A percentile compares a stretch with the other conserved stretches of the same genome.
Conservation (phyloP, 2,329 filamentous ascomycete genomes). For the Neofusicoccum kwambonambiense region DNA sequence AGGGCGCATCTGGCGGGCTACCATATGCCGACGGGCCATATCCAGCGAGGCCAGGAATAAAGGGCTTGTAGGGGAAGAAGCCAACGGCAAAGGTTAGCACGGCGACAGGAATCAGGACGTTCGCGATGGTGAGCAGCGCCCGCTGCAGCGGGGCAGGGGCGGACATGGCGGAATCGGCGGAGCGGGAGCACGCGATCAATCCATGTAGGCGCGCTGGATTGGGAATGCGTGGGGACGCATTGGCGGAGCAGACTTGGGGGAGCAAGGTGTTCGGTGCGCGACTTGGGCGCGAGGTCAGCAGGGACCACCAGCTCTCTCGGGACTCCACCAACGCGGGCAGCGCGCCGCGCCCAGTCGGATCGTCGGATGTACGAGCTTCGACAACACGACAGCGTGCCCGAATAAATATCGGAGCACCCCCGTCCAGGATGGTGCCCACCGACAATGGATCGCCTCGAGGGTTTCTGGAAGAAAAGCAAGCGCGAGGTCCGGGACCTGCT, state of each 20-base stretch:
- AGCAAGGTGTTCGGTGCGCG: slow-evolving; percentile 6
- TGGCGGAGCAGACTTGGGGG: not conserved
- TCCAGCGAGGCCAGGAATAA: slow-evolving; percentile 78
- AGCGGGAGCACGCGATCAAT: not conserved
- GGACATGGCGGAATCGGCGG: not conserved
- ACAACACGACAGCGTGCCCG: not conserved
- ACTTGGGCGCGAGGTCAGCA: slow-evolving; percentile 5
- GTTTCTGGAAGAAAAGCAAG: slow-evolving; percentile 11
- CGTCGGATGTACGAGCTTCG: not conserved
- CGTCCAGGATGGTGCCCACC: not conserved
- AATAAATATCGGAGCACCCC: slow-evolving; percentile 6
- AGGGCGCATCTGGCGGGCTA: slow-evolving; percentile 63
- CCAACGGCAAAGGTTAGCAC: slow-evolving; percentile 72
- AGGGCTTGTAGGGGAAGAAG: slow-evolving; percentile 97
- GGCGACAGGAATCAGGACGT: slow-evolving; percentile 73
- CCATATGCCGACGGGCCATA: slow-evolving; percentile 59
- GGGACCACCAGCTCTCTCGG: not conserved
- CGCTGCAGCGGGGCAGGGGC: not conserved
- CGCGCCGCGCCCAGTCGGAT: slow-evolving; percentile 5
- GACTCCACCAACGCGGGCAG: not conserved
- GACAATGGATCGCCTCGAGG: not conserved
- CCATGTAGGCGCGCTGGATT: slow-evolving; percentile 3
- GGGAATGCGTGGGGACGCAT: slow-evolving; percentile 10
- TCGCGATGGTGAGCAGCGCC: slow-evolving; percentile 61
- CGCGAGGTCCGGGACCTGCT: slow-evolving; percentile 9